These are phyloP conservation scores for Gorgonomyces haynaldii DNA, from an alignment of 192 early-diverging fungal genomes.

Conservation along the genomic window DNA sequence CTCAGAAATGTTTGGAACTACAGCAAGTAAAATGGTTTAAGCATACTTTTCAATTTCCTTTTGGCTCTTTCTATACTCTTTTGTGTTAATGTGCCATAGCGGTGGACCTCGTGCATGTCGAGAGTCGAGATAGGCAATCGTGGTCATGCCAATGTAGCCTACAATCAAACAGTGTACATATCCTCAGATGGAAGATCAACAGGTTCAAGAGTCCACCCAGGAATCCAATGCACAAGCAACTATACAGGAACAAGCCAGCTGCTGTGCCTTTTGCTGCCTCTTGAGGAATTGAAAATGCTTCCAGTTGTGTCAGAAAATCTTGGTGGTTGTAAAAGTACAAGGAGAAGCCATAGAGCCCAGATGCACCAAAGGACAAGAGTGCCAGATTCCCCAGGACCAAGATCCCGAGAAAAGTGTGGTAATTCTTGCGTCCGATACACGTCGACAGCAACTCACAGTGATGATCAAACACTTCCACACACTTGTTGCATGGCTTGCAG, in stretches of 20 bases:
- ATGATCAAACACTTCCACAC: constrained; percentile 37
- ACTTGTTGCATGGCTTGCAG: constrained; percentile 47
- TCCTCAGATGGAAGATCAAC: neutral
- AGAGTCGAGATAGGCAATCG: neutral
- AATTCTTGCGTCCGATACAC: constrained; percentile 34
- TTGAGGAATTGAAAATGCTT: neutral
- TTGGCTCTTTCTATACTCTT: neutral
- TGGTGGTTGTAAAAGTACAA: constrained; percentile 19
- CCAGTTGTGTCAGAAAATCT: neutral
- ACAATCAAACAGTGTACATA: neutral
- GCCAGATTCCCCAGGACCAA: constrained; percentile 11
- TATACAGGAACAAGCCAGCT: neutral
- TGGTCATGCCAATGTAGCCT: constrained; percentile 3
- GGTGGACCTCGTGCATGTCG: constrained; percentile 1
- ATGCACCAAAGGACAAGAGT: constrained; percentile 1
- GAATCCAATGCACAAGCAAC: neutral
- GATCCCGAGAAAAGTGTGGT: constrained; percentile 21
- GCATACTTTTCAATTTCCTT: neutral
- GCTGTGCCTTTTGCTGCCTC: too few species aligned
- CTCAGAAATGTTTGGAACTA: too few species aligned
- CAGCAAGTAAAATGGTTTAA: too few species aligned
- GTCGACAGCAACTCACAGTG: constrained; percentile 36
- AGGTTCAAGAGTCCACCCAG: neutral
- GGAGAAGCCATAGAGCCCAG: constrained; percentile 16
- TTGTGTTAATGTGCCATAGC: constrained; percentile 6